Evolutionary conservation across 768 basidiomycete species (phyloP), one percentile per base, ranked within the genome.

Genomic region (Candolleomyces aberdarensis): DNA sequence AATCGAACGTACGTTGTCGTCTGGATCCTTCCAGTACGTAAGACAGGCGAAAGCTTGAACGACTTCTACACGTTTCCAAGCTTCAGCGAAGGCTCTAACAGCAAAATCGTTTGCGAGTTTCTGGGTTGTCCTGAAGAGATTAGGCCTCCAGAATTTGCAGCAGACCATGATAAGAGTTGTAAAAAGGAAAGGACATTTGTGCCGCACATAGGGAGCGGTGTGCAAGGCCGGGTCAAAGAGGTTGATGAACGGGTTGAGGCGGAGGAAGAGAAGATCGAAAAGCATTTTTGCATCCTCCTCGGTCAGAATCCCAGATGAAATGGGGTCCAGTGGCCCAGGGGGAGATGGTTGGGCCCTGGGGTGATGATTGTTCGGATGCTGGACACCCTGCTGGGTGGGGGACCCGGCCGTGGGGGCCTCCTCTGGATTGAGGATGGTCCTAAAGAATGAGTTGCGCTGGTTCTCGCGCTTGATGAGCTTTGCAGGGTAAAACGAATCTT

Each of bases 41-140:
- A 96, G 78, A 66, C 92, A 93, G 19, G 90, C 88, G 70, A 94
- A 91, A 29, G 92, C 91, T 73, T 96, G 94, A 4, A 92, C 89
- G 20, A 94, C 86, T 73, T 94, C 94, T 56, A 96, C 86, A 62
- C 86, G 81, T 70, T 91, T 89, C 83, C 84, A 87, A n/a, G 81
- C 82, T 63, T 89, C 86, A 36, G 85, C 80, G 67, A 95, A 93
- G 9, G 92, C 91, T 60, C 85, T 83, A 29, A 89, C 79, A n/a
- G 88, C 86, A 64, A 88, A 82, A 22, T 89, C 85, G 58, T 91
- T 79, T 13, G 91, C 88, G 19, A 94, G 82, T 60, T 84, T 84
- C 65, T 88, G 86, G 63, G 88, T 87, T 17, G 80, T 76, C 62
- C 83, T 83, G 72, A 88, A 92, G 19, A 85, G 74, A 51, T 83